A percentile compares a stretch with the other conserved stretches of the same genome.
phyloP scores from a whole-genome alignment of 345 rosid species.

The rapeseed (Brassica napus) region DNA sequence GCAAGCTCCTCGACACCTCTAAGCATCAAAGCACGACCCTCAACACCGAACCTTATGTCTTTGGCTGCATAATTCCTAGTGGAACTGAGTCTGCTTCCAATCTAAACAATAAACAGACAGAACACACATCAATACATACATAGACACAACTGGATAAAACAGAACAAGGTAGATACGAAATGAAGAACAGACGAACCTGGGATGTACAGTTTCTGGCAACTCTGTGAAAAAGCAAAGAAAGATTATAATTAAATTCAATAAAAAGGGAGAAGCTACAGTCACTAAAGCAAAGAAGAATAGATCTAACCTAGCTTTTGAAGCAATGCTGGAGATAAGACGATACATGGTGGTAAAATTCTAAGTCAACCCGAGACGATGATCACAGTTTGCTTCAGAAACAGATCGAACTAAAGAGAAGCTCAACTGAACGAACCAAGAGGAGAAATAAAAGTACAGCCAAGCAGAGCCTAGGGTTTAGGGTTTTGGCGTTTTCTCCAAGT shows the following conservation, averaged over 20 bases:
- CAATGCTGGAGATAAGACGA: constrained; percentile 37
- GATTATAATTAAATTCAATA: background rate
- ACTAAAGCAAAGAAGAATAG: constrained; percentile 1
- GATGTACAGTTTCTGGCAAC: constrained; percentile 51
- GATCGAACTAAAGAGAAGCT: constrained; percentile 19
- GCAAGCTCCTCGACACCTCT: constrained; percentile 96
- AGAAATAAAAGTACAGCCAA: constrained; percentile 5
- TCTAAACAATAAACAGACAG: constrained; percentile 36
- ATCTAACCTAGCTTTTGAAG: constrained; percentile 42
- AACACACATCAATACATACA: background rate
- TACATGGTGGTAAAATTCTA: constrained; percentile 31
- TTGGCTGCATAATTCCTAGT: constrained; percentile 88
- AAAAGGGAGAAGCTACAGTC: background rate
- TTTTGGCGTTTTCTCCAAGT: constrained; percentile 26
- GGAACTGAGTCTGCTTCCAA: constrained; percentile 77
- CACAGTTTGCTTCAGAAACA: background rate
- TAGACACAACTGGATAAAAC: background rate
- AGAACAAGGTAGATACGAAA: background rate
- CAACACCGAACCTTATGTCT: constrained; percentile 86
- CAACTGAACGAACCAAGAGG: background rate
- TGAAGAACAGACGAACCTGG: constrained; percentile 52
- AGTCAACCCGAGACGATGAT: background rate
- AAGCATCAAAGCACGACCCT: constrained; percentile 89
- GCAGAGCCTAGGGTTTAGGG: constrained; percentile 39
- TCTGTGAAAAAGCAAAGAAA: constrained; percentile 43